phyloP scores from a whole-genome alignment of 257 asterid genomes.

The Petunia secreta region DNA sequence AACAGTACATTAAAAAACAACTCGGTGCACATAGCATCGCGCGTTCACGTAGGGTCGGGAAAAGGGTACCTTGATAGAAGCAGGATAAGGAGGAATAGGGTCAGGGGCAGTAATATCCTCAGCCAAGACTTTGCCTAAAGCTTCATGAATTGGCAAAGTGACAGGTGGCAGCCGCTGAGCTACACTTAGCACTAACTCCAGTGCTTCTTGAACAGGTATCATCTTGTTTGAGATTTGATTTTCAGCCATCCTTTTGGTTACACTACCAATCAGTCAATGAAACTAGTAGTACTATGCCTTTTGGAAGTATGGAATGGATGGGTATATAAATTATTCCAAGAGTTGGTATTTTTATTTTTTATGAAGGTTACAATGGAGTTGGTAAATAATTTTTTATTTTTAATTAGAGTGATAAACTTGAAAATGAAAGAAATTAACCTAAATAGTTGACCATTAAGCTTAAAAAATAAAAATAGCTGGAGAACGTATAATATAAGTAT shows the following conservation, averaged over 20 bases:
- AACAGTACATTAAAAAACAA: background rate
- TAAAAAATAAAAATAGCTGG: no score
- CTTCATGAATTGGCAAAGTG: constrained; percentile 58
- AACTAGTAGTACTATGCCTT: background rate
- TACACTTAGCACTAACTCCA: constrained; percentile 57
- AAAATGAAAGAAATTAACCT: no score
- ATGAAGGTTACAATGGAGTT: no score
- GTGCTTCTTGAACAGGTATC: constrained; percentile 73
- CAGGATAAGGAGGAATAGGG: constrained; percentile 97
- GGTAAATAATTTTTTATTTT: no score
- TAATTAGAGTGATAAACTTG: no score
- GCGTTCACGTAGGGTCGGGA: background rate
- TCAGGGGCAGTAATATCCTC: constrained; percentile 80
- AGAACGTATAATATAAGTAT: no score
- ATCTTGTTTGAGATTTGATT: constrained; percentile 33
- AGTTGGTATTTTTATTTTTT: no score
- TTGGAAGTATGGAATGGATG: background rate
- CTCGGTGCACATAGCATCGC: background rate
- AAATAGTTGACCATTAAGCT: no score
- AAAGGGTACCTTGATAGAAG: constrained; percentile 73
- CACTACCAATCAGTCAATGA: background rate
- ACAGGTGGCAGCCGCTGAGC: constrained; percentile 68
- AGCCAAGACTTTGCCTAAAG: constrained; percentile 77
- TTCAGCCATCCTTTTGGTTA: background rate
- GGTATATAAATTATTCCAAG: no score